Base-by-base conservation (phyloP, 2,329 filamentous ascomycete genomes). In the Fonsecaea pugnacius region DNA sequence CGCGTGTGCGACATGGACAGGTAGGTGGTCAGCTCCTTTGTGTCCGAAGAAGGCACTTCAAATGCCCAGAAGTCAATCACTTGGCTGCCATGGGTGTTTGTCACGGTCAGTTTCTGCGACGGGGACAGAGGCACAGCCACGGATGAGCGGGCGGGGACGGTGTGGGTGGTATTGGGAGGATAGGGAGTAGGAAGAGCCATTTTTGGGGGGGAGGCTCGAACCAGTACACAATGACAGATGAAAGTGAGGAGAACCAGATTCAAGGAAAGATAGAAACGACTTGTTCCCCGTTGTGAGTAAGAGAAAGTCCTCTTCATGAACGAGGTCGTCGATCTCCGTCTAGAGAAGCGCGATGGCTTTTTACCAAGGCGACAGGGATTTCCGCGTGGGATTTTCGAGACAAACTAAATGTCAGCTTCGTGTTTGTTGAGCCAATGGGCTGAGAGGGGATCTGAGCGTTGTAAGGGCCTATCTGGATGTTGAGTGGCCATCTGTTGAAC, bases 51-150 rank as follows among this genome's bases (percentile, higher is more conserved):
- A 16, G 59, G 55, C 14, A 78, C 72, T 10, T 78, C 76, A 64
- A 83, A 79, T 2, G 78, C 79, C 79, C 79, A 83, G 52, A 81
- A 82, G 68, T 83, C 81, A 46, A 83, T 74, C 21, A 83, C 81
- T 72, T 83, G 81, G 58, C 80, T 79, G 58, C 81, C 81, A 62
- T 78, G 71, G 1, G 80, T 81, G 71, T 83, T 83, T 70, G 75
- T 77, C 62, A 83, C 75, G 62, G 78, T 81, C 66, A 83, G 74
- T 43, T 73, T 75, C 65, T 82, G 79, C 35, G 74, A 73, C 5
- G 69, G 60, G 18, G 68, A 68, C 50, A 82, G 69, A 16, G 72
- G 57, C 16, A 79, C 74, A 60, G 79, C 79, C 27, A 77, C 77
- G 10, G 73, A 78, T 63, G 76, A 77, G 54, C 80, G 78, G 30